Base-by-base conservation (phyloP, 257 asterid species). In the Salvia hispanica region DNA sequence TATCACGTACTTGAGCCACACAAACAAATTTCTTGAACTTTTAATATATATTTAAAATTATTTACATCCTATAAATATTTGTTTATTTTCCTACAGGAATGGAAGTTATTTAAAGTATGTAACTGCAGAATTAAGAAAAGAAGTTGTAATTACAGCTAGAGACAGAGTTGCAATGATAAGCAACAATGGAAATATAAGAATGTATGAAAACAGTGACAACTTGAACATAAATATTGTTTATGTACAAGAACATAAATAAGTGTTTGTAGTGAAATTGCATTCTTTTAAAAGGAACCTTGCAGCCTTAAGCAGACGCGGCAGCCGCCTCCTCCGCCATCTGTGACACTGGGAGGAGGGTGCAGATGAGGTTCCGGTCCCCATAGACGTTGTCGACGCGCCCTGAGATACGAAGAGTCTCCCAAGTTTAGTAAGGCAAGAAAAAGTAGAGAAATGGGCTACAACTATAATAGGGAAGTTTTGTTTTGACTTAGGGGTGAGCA, bases 371-470 rank as follows among this genome's bases (percentile, higher is more conserved):
- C 36, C 99, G 95, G 74, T 94, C 99, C 53, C 99, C 97, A n/a
- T 94, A 91, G 66, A 94, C 96, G 52, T 94, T 94, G 87, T 94
- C 99, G 13, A 94, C 96, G 0, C 96, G 96, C 56, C 95, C 99
- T 94, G 44, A 68, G 39, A 72, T 40, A 8, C 14, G 6, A 61
- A 10, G 3, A 18, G 21, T 4, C 7, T 14, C 10, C 34, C 62
- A 34, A 34, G 39, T 37, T 39, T 14, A 58, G 64, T 2, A 15
- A 37, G 57, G 57, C n/a, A 16, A 51, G 57, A 5, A n/a, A 51
- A 15, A 28, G 0, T 6, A 39, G 51, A 9, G 16, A 50, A 50
- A 14, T 14, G 3, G 25, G 11, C 13, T 28, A 2, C 3, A 25
- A 11, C 60, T 10, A 54, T 52, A 12, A 25, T 12, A 33, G 6